Conservation (phyloP, 1,284 basidiomycete genomes). For the Ganoderma sinense region DNA sequence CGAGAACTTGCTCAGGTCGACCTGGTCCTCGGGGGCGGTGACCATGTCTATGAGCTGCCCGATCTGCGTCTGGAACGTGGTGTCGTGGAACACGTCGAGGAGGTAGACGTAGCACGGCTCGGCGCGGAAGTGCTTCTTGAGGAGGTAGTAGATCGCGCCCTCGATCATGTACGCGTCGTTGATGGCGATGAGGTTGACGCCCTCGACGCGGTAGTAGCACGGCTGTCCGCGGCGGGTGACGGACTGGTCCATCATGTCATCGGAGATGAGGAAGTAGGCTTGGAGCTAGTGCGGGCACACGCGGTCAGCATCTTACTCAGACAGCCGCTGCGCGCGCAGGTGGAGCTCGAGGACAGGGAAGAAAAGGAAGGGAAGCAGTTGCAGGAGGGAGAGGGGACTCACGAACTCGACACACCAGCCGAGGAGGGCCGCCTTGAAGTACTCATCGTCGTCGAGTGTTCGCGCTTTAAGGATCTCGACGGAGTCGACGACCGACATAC, state of each 20-base stretch:
- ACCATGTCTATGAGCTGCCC: slow-evolving; percentile 96
- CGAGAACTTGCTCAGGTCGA: slow-evolving; percentile 91
- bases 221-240: slow-evolving; percentile 95
- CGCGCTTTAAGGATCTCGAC: slow-evolving; percentile 87
- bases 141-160: slow-evolving; percentile 89
- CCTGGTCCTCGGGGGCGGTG: slow-evolving; percentile 90
- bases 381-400: slow-evolving; percentile 42
- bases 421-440: slow-evolving; percentile 88
- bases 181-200: slow-evolving; percentile 91
- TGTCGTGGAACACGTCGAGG: slow-evolving; percentile 92
- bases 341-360: too few relatives aligned
- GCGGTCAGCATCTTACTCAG: neutral
- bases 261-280: slow-evolving; percentile 97
- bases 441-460: slow-evolving; percentile 80
- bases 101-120: slow-evolving; percentile 90
- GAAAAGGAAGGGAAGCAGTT: too few relatives aligned
- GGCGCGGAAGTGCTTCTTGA: slow-evolving; percentile 89
- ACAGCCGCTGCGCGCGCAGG: too few relatives aligned
- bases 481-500: slow-evolving; percentile 94
- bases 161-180: slow-evolving; percentile 99
- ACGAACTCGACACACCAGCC: slow-evolving; percentile 98
- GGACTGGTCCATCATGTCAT: slow-evolving; percentile 97
- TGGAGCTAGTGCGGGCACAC: slow-evolving; percentile 73
- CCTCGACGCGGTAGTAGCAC: slow-evolving; percentile 90
- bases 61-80: slow-evolving; percentile 94